Evolutionary conservation across 257 asterid species (phyloP).

Genomic region (Misopates orontium): DNA sequence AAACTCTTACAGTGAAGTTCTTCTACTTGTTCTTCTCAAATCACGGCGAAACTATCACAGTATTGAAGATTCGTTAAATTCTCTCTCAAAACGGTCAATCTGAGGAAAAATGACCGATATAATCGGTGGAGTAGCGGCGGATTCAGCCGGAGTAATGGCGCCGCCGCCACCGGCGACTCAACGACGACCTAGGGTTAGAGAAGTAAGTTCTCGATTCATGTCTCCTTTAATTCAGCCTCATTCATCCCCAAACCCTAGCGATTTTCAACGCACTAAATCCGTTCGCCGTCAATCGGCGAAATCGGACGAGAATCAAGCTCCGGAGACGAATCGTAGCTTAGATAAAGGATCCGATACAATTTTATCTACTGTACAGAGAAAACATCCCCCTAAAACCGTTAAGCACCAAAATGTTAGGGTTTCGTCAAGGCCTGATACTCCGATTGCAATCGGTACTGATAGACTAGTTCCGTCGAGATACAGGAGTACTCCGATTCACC

Average conservation of each 20-base stretch:
- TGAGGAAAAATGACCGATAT: neutral
- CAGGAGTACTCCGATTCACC: slow-evolving; percentile 36
- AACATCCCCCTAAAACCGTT: slow-evolving; percentile 28
- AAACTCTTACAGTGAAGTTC: slow-evolving; percentile 20
- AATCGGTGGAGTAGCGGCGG: slow-evolving; percentile 22
- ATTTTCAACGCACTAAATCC: slow-evolving; percentile 38
- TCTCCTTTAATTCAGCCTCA: slow-evolving; percentile 41
- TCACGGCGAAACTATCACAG: slow-evolving; percentile 14
- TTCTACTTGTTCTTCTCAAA: slow-evolving; percentile 15
- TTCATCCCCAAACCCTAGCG: slow-evolving; percentile 36
- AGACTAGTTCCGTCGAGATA: slow-evolving; percentile 68
- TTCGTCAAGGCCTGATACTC: slow-evolving; percentile 61
- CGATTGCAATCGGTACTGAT: slow-evolving; percentile 42
- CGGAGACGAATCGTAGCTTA: slow-evolving; percentile 6
- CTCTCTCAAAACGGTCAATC: neutral
- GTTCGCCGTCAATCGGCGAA: slow-evolving; percentile 31
- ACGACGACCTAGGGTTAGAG: slow-evolving; percentile 48
- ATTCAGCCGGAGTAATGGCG: slow-evolving; percentile 20
- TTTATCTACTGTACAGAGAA: slow-evolving; percentile 28
- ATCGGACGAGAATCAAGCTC: slow-evolving; percentile 26
- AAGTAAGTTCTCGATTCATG: slow-evolving; percentile 52
- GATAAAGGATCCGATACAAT: slow-evolving; percentile 23
- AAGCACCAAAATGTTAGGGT: slow-evolving; percentile 31
- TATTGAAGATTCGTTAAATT: neutral
- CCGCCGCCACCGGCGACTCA: slow-evolving; percentile 35